phyloP scores from a whole-genome alignment of 2,329 filamentous ascomycete genomes.

The Cryphonectria japonica region DNA sequence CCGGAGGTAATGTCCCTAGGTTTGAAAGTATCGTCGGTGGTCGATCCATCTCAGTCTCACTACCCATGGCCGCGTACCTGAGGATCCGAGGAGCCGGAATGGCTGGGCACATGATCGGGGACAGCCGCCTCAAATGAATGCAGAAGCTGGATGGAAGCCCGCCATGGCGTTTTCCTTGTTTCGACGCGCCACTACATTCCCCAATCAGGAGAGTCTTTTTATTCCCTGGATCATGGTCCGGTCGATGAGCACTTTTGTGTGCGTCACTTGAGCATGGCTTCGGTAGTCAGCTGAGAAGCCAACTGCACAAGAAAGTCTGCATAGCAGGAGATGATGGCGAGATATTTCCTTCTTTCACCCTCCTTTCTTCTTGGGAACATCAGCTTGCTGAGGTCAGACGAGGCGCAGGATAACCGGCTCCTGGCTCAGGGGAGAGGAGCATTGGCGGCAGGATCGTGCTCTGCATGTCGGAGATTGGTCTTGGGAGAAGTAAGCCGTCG shows the following conservation, averaged over 20 bases:
- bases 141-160: neutral
- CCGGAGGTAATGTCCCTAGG: slow-evolving; percentile 1
- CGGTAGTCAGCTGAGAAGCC: slow-evolving; percentile 4
- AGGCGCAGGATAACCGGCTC: slow-evolving; percentile 4
- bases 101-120: neutral
- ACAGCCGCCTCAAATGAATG: neutral
- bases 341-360: neutral
- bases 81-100: neutral
- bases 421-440: neutral
- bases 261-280: slow-evolving; percentile 4
- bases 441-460: neutral
- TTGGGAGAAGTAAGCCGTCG: neutral
- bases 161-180: neutral
- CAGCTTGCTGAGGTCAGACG: slow-evolving; percentile 15
- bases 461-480: slow-evolving; percentile 10
- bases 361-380: neutral
- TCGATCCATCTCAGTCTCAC: neutral
- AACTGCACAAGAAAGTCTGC: neutral
- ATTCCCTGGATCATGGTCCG: neutral
- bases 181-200: neutral
- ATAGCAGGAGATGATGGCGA: neutral
- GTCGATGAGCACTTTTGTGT: neutral
- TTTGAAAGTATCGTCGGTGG: neutral
- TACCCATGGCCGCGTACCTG: neutral
- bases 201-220: neutral